Evolutionary conservation across 2,329 filamentous ascomycete species (phyloP), one percentile per base, ranked within the genome.

Genomic region (Sporothrix luriei): DNA sequence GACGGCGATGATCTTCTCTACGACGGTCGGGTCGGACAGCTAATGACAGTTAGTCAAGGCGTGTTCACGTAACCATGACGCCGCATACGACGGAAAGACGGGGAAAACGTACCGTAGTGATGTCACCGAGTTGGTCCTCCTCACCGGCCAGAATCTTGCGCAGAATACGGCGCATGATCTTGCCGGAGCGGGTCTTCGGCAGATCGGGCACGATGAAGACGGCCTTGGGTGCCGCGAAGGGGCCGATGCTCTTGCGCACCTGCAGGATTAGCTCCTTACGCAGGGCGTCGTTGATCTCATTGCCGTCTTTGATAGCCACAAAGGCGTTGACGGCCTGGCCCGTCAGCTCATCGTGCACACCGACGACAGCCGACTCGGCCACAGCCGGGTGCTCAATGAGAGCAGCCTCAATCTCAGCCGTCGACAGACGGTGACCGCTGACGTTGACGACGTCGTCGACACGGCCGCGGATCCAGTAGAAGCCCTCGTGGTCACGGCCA

Each of bases 371-470:
- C 3, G 95, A 93, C 82, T 99, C 95, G 69, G 93, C 95, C 71
- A 99, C 92, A 19, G 90, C 84, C 76, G 89, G 85, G 80, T 98
- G 94, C 84, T 98, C 94, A 74, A 99, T 90, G 64, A 99, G 88
- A 21, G 95, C 95, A 38, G 95, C 95, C 82, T 99, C 95, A 74
- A 99, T 99, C 81, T 99, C 95, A 48, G 95, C 94, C 11, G 95
- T 99, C 19, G 94, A 98, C 73, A 99, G 86, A 79, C 95, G 91
- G 81, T 99, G 95, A 38, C 95, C 95, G 75, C 91, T 95, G 72
- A 99, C 95, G 81, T 99, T 99, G 80, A 99, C 94, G 55, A 99
- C 95, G 77, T 99, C 95, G 78, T 99, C 95, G 68, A 99, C 95
- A 80, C 95, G 93, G 74, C 95, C 95, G 73, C 95, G 92, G 79